A percentile compares a stretch with the other conserved stretches of the same genome.
Conservation (phyloP, 306 rosid genomes). For the Corylus heterophylla region DNA sequence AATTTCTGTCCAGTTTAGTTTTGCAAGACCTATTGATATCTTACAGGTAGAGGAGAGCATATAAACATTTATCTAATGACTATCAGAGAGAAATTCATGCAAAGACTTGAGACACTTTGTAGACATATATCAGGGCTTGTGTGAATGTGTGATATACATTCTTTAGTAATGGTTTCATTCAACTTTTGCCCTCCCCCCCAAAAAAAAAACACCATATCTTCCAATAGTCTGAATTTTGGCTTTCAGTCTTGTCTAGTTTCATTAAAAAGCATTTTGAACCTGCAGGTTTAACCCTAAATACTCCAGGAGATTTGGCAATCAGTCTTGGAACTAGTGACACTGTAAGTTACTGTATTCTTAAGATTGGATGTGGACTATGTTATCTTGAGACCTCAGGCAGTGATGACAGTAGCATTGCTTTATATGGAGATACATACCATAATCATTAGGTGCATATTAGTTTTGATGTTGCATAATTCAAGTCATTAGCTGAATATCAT, state of each 20-base stretch:
- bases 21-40: background rate
- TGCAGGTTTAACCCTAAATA: slow-evolving; percentile 90
- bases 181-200: background rate
- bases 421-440: slow-evolving; percentile 2
- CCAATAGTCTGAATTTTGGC: background rate
- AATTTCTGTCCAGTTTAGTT: no score
- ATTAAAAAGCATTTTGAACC: slow-evolving; percentile 20
- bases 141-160: background rate
- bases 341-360: slow-evolving; percentile 45
- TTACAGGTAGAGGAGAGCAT: background rate
- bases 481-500: slow-evolving; percentile 1
- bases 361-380: background rate
- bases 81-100: no score
- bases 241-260: background rate
- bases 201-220: background rate
- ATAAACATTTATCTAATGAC: background rate
- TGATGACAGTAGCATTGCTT: slow-evolving; percentile 3
- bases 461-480: background rate
- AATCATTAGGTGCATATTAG: background rate
- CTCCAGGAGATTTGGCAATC: slow-evolving; percentile 93
- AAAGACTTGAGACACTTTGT: no score
- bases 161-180: background rate
- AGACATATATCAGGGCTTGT: background rate
- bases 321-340: slow-evolving; percentile 99
- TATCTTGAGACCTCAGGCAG: slow-evolving; percentile 7